Percentiles rank a stretch among this genome's conserved stretches.
These are phyloP conservation scores for Saitozyma podzolica DNA, from an alignment of 768 basidiomycete genomes.

Conservation along the genomic window DNA sequence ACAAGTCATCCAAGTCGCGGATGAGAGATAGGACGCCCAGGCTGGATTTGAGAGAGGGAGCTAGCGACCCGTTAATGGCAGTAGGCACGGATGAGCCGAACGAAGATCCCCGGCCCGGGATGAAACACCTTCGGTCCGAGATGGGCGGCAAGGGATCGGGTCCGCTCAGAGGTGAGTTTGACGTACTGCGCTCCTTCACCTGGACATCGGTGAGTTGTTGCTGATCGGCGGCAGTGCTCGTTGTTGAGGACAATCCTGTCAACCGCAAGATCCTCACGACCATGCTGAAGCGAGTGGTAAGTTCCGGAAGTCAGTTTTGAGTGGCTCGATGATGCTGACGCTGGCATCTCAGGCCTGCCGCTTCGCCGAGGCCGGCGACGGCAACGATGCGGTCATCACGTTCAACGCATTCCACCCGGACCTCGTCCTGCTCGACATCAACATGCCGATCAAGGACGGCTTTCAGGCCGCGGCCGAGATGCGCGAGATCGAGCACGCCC, in stretches of 20 bases:
- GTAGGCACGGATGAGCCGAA: too few species aligned
- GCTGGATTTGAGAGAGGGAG: too few species aligned
- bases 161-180: too few species aligned
- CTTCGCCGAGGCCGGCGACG: constrained; percentile 45
- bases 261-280: constrained; percentile 38
- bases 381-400: constrained; percentile 38
- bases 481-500: constrained; percentile 31
- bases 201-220: too few species aligned
- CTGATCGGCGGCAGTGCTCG: too few species aligned
- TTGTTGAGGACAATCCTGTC: constrained; percentile 49
- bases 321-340: constrained; percentile 1
- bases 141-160: too few species aligned
- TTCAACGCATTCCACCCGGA: constrained; percentile 37
- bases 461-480: constrained; percentile 46
- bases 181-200: too few species aligned
- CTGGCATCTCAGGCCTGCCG: constrained; percentile 20
- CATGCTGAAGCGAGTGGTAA: constrained; percentile 26
- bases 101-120: too few species aligned
- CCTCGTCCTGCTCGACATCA: constrained; percentile 45
- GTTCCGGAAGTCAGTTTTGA: constrained; percentile 5
- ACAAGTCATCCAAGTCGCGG: too few species aligned
- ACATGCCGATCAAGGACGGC: constrained; percentile 49
- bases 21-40: too few species aligned
- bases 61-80: too few species aligned
- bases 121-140: too few species aligned